Percentiles rank a stretch among this genome's conserved stretches.
phyloP scores from a whole-genome alignment of 805 yeast genomes.

The Teunomyces barrocoloradensis region DNA sequence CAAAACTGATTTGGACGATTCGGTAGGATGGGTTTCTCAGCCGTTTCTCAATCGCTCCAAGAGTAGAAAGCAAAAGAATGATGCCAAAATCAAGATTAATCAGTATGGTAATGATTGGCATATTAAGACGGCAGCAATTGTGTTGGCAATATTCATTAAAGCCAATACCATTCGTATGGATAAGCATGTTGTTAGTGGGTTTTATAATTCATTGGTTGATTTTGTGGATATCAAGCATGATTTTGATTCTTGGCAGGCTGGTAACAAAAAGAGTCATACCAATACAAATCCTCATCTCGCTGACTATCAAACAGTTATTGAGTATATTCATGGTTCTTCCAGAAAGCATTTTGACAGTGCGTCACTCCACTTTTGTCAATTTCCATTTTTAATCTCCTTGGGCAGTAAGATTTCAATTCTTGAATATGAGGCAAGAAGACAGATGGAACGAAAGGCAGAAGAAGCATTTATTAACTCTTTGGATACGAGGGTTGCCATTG shows the following conservation, averaged over 20 bases:
- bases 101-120: constrained; percentile 85
- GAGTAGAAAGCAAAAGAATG: constrained; percentile 5
- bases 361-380: constrained; percentile 69
- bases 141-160: constrained; percentile 52
- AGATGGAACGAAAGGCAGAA: constrained; percentile 85
- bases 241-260: constrained; percentile 78
- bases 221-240: constrained; percentile 73
- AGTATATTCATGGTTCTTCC: constrained; percentile 46
- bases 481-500: constrained; percentile 57
- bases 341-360: constrained; percentile 17
- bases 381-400: constrained; percentile 75
- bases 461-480: constrained; percentile 80
- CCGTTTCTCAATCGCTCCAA: background rate
- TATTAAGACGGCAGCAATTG: constrained; percentile 60
- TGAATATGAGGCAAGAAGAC: constrained; percentile 76
- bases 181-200: constrained; percentile 38
- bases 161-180: constrained; percentile 45
- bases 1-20: constrained; percentile 17
- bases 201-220: constrained; percentile 82
- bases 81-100: constrained; percentile 44
- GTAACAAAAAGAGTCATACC: constrained; percentile 17
- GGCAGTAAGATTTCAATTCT: constrained; percentile 80
- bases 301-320: constrained; percentile 42
- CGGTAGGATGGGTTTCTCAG: background rate
- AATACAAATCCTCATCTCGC: constrained; percentile 11